A percentile compares a stretch with the other conserved stretches of the same genome.
Conservation (phyloP, 192 early-diverging fungal genomes). For the Gaertneriomyces semiglobifer region DNA sequence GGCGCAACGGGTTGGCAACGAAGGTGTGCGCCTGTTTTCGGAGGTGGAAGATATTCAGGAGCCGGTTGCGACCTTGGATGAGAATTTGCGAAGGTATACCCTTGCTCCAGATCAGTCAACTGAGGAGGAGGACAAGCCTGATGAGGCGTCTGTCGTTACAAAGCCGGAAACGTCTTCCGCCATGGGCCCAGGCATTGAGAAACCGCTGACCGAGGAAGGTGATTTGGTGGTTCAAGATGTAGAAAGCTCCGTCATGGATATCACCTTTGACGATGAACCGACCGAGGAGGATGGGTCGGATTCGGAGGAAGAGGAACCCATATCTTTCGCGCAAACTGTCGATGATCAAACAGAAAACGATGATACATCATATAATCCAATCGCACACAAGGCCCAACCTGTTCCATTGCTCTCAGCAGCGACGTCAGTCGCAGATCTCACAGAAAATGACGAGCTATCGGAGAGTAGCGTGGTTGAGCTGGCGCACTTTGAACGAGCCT, state of each 20-base stretch:
- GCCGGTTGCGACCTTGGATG: constrained; percentile 28
- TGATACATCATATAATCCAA: constrained; percentile 12
- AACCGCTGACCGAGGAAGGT: neutral
- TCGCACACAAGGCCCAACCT: constrained; percentile 1
- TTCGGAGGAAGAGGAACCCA: constrained; percentile 19
- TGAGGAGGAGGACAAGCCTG: no score
- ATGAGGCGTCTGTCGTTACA: no score
- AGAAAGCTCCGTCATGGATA: neutral
- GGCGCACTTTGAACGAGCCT: no score
- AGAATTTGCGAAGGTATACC: constrained; percentile 32
- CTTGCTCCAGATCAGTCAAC: constrained; percentile 1
- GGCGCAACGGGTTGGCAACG: constrained; percentile 34
- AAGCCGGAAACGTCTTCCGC: no score
- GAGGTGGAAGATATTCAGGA: constrained; percentile 29
- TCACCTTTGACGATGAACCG: constrained; percentile 2
- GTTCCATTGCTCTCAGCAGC: no score
- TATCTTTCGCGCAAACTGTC: neutral
- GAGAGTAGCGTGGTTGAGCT: no score
- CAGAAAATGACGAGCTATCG: no score
- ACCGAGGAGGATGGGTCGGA: constrained; percentile 28
- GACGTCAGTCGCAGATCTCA: no score
- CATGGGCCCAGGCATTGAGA: no score
- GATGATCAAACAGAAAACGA: constrained; percentile 9
- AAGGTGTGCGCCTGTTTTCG: constrained; percentile 39
- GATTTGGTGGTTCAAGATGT: constrained; percentile 7